Evolutionary conservation across 192 early-diverging fungal species (phyloP).

Genomic region (Dispira parvispora): DNA sequence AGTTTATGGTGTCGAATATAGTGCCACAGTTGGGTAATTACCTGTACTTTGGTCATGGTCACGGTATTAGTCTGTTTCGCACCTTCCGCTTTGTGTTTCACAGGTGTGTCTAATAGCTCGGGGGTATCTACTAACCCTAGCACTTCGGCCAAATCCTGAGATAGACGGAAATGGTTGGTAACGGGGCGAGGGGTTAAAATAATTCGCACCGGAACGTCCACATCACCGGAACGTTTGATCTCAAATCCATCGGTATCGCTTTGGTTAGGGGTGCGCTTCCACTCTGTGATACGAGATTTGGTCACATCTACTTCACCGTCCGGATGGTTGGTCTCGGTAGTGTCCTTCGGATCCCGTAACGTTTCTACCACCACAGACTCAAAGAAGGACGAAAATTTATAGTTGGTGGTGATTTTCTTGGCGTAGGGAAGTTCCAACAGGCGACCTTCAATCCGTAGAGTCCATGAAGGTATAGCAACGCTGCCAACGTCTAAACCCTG

Average conservation of each 20-base stretch:
- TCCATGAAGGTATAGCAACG: conserved; percentile 65
- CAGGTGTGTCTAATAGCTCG: conserved; percentile 8
- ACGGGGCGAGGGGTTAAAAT: conserved; percentile 59
- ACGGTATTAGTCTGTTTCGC: conserved; percentile 1
- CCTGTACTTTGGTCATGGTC: conserved; percentile 46
- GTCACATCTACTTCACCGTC: conserved; percentile 22
- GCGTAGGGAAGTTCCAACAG: conserved; percentile 56
- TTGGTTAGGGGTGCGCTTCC: background rate
- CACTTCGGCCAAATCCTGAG: conserved; percentile 50
- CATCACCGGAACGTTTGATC: conserved; percentile 79
- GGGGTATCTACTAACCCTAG: conserved; percentile 45
- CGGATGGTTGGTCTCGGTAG: conserved; percentile 34
- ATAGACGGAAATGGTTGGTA: conserved; percentile 68
- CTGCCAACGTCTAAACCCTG: conserved; percentile 6
- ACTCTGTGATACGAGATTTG: conserved; percentile 15
- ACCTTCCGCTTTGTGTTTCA: background rate
- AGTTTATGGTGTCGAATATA: conserved; percentile 87
- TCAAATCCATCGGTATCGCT: conserved; percentile 62
- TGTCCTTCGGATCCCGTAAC: conserved; percentile 57
- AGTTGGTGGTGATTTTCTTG: conserved; percentile 35
- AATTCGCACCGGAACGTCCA: conserved; percentile 46
- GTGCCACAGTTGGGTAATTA: conserved; percentile 86
- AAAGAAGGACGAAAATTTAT: conserved; percentile 80
- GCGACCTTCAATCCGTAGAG: conserved; percentile 75
- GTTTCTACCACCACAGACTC: conserved; percentile 70